phyloP scores from a whole-genome alignment of 2,329 filamentous ascomycete genomes.

The Bipolaris oryzae region DNA sequence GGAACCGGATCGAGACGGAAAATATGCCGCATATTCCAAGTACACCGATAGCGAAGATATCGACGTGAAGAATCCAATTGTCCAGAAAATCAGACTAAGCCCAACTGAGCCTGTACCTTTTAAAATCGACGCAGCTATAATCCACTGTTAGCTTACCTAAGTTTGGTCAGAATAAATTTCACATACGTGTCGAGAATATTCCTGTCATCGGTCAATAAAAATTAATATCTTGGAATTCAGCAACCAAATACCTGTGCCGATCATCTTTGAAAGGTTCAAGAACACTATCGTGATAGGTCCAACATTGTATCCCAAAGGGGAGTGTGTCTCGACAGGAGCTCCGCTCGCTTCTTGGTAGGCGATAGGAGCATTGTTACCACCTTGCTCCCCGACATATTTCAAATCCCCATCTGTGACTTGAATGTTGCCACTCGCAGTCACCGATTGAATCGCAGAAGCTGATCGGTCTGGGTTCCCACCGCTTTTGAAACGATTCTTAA shows the following conservation, averaged over 20 bases:
- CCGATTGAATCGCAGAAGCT: neutral
- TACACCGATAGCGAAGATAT: slow-evolving; percentile 35
- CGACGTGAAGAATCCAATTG: slow-evolving; percentile 36
- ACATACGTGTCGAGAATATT: neutral
- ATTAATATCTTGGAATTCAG: neutral
- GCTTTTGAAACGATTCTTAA: neutral
- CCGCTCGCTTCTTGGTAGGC: slow-evolving; percentile 39
- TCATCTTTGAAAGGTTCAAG: slow-evolving; percentile 41
- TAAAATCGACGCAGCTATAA: slow-evolving; percentile 19
- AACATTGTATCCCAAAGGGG: slow-evolving; percentile 41
- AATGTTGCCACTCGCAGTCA: neutral
- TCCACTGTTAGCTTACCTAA: slow-evolving; percentile 22
- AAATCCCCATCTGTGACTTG: neutral
- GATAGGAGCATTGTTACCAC: slow-evolving; percentile 19
- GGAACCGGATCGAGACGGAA: slow-evolving; percentile 38
- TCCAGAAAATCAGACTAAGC: slow-evolving; percentile 37
- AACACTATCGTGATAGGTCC: slow-evolving; percentile 38
- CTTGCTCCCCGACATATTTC: slow-evolving; percentile 30
- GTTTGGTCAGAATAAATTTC: neutral
- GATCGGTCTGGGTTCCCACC: neutral
- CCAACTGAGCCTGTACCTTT: slow-evolving; percentile 35
- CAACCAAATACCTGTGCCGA: slow-evolving; percentile 36
- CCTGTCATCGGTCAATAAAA: neutral
- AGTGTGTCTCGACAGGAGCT: slow-evolving; percentile 38
- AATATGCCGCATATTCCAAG: slow-evolving; percentile 36